A percentile compares a stretch with the other conserved stretches of the same genome.
Conservation (phyloP, 805 yeast genomes). For the Candida quercuum region DNA sequence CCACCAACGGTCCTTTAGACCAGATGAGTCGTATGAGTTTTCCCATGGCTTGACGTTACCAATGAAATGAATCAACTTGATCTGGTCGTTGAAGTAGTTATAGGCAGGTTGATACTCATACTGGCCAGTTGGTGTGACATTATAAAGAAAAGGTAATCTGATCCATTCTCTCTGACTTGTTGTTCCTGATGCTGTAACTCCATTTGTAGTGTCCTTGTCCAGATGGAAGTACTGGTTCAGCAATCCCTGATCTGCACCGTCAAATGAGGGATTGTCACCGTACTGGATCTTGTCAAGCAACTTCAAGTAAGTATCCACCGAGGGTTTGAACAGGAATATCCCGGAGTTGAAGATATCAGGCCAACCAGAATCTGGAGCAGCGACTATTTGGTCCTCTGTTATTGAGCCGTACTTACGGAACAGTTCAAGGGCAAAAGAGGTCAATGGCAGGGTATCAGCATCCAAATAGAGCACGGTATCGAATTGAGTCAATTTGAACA, state of each 20-base stretch:
- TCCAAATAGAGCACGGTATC: conserved; percentile 56
- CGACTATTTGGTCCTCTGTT: conserved; percentile 20
- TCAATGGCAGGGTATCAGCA: conserved; percentile 52
- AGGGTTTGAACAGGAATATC: conserved; percentile 55
- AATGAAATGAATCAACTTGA: conserved; percentile 58
- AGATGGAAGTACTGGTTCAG: conserved; percentile 58
- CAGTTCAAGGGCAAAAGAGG: conserved; percentile 17
- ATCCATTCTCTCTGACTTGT: conserved; percentile 42
- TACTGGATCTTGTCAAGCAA: conserved; percentile 29
- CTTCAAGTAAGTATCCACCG: conserved; percentile 31
- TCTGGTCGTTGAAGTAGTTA: conserved; percentile 39
- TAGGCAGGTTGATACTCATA: conserved; percentile 75
- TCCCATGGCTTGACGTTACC: conserved; percentile 61
- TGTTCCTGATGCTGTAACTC: too few relatives aligned
- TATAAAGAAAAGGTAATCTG: conserved; percentile 72
- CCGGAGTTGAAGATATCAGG: conserved; percentile 86
- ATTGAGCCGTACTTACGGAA: conserved; percentile 18
- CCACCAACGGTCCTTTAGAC: conserved; percentile 21
- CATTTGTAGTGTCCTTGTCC: conserved; percentile 5
- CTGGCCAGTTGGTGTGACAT: conserved; percentile 68
- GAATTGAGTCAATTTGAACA: conserved; percentile 40
- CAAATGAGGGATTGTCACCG: conserved; percentile 44
- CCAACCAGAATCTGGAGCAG: conserved; percentile 82
- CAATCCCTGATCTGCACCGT: conserved; percentile 89
- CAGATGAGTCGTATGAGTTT: conserved; percentile 8